A percentile compares a stretch with the other conserved stretches of the same genome.
These are phyloP conservation scores for Dendrobium nobile DNA, from an alignment of 106 monocot species.

Conservation along the genomic window DNA sequence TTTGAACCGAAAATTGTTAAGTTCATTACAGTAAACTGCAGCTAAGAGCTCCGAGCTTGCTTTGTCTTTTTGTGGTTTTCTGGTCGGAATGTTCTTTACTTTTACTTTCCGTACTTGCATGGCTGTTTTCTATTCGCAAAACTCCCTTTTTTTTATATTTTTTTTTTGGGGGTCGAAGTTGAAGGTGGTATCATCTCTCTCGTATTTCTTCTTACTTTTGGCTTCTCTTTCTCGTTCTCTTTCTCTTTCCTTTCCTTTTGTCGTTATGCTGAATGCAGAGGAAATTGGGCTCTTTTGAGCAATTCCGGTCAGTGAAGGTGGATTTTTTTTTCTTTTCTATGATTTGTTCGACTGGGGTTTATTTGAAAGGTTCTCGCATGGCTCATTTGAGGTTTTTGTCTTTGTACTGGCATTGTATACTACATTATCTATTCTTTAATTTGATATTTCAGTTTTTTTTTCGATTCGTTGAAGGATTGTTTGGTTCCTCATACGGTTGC, in stretches of 20 bases:
- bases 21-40: too few species aligned
- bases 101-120: neutral
- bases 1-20: too few species aligned
- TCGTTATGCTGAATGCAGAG: neutral
- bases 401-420: too few species aligned
- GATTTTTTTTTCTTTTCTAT: neutral
- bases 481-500: neutral
- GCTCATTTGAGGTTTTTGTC: neutral
- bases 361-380: neutral
- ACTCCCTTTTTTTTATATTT: neutral
- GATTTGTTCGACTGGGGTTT: neutral
- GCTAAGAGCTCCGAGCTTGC: too few species aligned
- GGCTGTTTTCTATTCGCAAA: neutral
- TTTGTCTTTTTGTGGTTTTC: neutral
- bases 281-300: neutral
- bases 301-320: neutral
- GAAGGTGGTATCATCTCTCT: neutral
- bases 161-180: neutral
- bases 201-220: neutral
- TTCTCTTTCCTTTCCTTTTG: neutral
- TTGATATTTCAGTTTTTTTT: neutral
- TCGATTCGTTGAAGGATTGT: neutral
- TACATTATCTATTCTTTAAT: neutral
- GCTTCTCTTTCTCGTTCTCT: neutral
- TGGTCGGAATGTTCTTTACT: neutral